Conservation (phyloP, 2,329 filamentous ascomycete species). For the Penicillium sp. region DNA sequence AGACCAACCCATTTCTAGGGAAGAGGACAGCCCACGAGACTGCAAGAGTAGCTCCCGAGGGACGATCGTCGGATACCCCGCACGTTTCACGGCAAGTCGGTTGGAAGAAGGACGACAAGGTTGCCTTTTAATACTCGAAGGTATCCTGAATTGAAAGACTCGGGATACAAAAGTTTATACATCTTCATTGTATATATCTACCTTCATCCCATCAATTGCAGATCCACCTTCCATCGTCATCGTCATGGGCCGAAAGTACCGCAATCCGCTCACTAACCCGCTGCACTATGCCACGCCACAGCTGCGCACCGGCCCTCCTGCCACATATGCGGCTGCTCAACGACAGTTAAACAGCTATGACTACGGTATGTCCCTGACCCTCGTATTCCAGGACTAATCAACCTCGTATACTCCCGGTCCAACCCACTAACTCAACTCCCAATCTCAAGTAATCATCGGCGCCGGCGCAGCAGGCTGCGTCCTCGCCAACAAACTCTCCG, state of each 20-base stretch:
- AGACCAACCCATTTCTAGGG: too few species aligned
- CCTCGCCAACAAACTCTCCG: constrained; percentile 24
- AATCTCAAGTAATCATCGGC: constrained; percentile 19
- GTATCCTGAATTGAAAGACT: neutral
- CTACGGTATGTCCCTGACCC: constrained; percentile 12
- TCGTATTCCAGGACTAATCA: too few species aligned
- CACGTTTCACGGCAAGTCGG: neutral
- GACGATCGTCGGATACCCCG: neutral
- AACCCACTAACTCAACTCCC: neutral
- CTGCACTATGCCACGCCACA: constrained; percentile 20
- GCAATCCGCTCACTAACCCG: constrained; percentile 15
- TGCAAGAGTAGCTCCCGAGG: neutral
- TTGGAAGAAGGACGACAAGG: neutral
- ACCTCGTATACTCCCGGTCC: too few species aligned
- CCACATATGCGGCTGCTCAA: constrained; percentile 12
- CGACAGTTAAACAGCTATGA: constrained; percentile 18
- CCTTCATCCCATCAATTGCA: neutral
- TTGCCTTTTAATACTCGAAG: neutral
- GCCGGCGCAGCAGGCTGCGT: constrained; percentile 24
- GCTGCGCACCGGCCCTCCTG: constrained; percentile 11
- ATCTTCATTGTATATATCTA: neutral
- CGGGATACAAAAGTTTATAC: neutral
- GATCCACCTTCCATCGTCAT: neutral
- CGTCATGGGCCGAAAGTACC: neutral
- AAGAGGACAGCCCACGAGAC: neutral